Evolutionary conservation across 2,329 filamentous ascomycete genomes (phyloP), one percentile per base, ranked within the genome.

Genomic region (Trichophyton mentagrophytes): DNA sequence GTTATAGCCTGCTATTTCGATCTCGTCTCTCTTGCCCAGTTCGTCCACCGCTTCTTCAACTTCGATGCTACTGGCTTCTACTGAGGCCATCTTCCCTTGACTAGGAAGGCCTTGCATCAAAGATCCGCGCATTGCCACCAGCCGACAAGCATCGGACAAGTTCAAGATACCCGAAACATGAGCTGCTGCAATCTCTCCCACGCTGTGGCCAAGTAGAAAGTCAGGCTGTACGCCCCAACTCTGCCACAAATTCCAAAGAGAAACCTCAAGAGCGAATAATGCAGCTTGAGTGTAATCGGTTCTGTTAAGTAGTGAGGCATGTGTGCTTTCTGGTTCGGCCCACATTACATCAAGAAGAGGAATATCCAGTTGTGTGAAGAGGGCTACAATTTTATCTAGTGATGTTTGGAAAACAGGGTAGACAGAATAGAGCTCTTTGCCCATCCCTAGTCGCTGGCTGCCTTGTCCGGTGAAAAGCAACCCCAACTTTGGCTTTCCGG

Each of bases 321-420:
- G 78, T 11, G 65, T 66, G 6, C 67, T 62, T 5, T 70, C 62
- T 1, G 69, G 67, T 4, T 64, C 61, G 3, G 67, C 60, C 17
- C 65, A 62, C 42, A 66, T 65, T 20, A 68, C 60, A n/a, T 61
- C 59, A 2, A 63, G 61, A 1, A 66, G 64, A 5, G 68, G 70
- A 36, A 72, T 69, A 0, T 68, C 68, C n/a, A 68, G 68, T 6
- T 22, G 25, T 6, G 53, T 33, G 30, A 57, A 57, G 15, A 62
- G 64, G 27, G 64, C 61, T 13, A 58, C 67, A 58, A 75, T 69
- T 17, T 65, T 61, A 49, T 75, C 67, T 22, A 73, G 65, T 13
- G 68, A 65, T 33, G 69, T 61, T 78, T 90, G 90, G 65, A 93
- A 93, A 30, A 97, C 92, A 42, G 86, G 80, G 72, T 92, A 71